Evolutionary conservation across 805 yeast species (phyloP).

Genomic region (Candida caryicola): DNA sequence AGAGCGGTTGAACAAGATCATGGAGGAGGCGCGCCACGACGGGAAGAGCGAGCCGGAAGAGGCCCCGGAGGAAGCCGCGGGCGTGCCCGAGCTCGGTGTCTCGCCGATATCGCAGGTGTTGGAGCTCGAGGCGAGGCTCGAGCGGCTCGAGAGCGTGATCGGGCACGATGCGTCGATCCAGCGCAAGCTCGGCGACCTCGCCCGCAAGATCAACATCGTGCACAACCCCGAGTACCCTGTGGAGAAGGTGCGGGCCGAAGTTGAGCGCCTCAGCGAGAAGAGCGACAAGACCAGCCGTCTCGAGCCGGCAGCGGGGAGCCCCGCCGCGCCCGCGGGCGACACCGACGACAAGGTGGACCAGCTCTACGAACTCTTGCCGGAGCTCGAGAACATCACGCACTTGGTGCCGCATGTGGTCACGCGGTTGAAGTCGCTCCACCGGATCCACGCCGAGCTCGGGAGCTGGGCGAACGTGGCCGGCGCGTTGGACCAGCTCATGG

Average conservation of each 20-base stretch:
- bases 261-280: conserved; percentile 22
- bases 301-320: no score
- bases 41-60: conserved; percentile 1
- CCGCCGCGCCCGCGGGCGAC: conserved; percentile 10
- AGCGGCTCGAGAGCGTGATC: conserved; percentile 18
- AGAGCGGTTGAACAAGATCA: not conserved
- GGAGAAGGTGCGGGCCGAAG: conserved; percentile 21
- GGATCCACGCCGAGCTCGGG: conserved; percentile 32
- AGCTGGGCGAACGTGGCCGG: conserved; percentile 22
- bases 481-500: conserved; percentile 27
- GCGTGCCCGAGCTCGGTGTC: not conserved
- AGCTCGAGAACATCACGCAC: conserved; percentile 20
- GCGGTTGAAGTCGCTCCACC: conserved; percentile 31
- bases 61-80: conserved; percentile 1
- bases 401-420: conserved; percentile 24
- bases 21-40: conserved; percentile 1
- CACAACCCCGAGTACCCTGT: conserved; percentile 34
- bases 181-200: conserved; percentile 27
- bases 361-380: conserved; percentile 23
- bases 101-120: conserved; percentile 12
- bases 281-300: conserved; percentile 18
- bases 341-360: conserved; percentile 22
- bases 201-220: conserved; percentile 31
- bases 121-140: conserved; percentile 25
- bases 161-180: conserved; percentile 25